Conservation (phyloP, 208 protist species). For the Balamuthia mandrillaris region DNA sequence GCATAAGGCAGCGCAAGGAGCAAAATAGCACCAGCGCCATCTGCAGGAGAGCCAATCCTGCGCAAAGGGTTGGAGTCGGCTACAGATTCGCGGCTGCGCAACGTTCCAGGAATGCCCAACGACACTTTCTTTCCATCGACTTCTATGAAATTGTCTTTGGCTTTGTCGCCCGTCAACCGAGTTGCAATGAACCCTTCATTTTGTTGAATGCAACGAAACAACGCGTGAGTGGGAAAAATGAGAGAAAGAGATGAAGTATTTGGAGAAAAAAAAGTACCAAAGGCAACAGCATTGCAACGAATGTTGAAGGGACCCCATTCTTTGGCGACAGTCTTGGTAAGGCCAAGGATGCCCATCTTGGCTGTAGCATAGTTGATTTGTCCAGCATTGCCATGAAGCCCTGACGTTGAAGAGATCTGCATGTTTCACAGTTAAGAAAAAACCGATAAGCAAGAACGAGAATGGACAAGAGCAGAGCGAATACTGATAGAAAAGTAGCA, state of each 20-base stretch:
- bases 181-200: background rate
- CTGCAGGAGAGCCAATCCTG: constrained; percentile 13
- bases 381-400: constrained; percentile 60
- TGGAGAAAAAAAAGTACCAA: constrained; percentile 22
- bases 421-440: background rate
- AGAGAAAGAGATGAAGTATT: background rate
- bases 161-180: constrained; percentile 27
- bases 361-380: constrained; percentile 63
- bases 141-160: constrained; percentile 13
- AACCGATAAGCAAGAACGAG: background rate
- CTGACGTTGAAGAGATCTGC: constrained; percentile 49
- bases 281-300: constrained; percentile 58
- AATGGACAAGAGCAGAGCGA: background rate
- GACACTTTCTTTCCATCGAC: constrained; percentile 49
- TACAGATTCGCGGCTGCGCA: background rate
- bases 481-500: background rate
- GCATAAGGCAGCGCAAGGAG: constrained; percentile 51
- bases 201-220: background rate
- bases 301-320: constrained; percentile 51
- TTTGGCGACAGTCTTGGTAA: constrained; percentile 50
- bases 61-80: constrained; percentile 3
- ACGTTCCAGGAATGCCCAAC: constrained; percentile 31
- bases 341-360: constrained; percentile 50
- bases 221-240: background rate
- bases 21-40: constrained; percentile 51